Evolutionary conservation across 192 early-diverging fungal genomes (phyloP).

Genomic region (Coemansia sp.): DNA sequence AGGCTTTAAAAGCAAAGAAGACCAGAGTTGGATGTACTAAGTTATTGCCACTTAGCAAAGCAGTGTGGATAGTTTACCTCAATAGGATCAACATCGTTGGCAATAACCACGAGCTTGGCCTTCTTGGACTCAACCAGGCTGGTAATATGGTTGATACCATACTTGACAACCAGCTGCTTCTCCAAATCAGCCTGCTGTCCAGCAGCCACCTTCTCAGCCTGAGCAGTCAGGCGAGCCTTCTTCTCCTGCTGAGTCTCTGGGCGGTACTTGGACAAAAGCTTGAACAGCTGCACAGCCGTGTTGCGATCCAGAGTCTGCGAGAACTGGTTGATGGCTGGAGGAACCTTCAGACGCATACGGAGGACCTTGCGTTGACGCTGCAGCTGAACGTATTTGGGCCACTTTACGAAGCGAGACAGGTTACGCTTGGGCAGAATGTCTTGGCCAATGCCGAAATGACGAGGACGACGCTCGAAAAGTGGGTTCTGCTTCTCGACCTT

Average conservation of each 20-base stretch:
- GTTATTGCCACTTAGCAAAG: constrained; percentile 4
- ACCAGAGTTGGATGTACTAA: constrained; percentile 18
- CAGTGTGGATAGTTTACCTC: constrained; percentile 56
- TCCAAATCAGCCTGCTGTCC: constrained; percentile 84
- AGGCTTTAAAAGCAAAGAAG: neutral
- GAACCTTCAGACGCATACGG: constrained; percentile 97
- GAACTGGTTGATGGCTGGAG: constrained; percentile 99
- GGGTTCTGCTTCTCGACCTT: constrained; percentile 76
- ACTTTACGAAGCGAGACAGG: constrained; percentile 96
- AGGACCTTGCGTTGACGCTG: constrained; percentile 99
- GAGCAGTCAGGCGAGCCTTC: constrained; percentile 83
- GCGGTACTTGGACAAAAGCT: constrained; percentile 98
- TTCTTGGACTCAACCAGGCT: constrained; percentile 98
- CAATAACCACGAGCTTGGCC: constrained; percentile 98
- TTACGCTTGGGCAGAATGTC: constrained; percentile 95
- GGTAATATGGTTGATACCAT: constrained; percentile 99
- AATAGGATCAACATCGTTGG: constrained; percentile 99
- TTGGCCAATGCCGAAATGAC: constrained; percentile 96
- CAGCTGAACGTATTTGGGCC: constrained; percentile 98
- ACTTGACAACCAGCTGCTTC: constrained; percentile 97
- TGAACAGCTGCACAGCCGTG: constrained; percentile 98
- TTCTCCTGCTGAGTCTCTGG: constrained; percentile 97
- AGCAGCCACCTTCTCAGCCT: constrained; percentile 86
- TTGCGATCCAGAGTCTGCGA: constrained; percentile 96
- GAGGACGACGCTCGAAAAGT: constrained; percentile 89